Conservation (phyloP, 148 eudicot species). For the Agrostemma githago region DNA sequence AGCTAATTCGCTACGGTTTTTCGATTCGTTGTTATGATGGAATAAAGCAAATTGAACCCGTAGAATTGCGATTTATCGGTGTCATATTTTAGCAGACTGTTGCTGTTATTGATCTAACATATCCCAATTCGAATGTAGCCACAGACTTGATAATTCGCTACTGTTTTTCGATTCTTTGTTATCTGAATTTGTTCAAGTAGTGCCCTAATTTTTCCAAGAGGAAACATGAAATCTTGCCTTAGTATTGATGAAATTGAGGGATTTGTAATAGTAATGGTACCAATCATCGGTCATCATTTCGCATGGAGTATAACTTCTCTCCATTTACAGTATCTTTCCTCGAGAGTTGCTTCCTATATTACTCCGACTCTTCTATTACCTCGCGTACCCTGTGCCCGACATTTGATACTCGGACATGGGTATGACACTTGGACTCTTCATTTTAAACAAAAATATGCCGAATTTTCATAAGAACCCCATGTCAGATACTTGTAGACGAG, state of each 20-base stretch:
- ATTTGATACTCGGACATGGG: no score
- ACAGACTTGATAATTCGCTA: not conserved
- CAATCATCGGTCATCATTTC: not conserved
- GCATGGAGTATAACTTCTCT: not conserved
- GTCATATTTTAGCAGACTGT: no score
- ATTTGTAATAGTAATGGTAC: not conserved
- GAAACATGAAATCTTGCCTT: not conserved
- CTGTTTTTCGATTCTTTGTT: not conserved
- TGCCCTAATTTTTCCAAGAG: not conserved
- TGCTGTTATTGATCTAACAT: not conserved
- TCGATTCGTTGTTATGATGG: no score
- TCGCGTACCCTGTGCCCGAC: no score
- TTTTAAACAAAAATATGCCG: no score
- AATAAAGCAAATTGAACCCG: no score
- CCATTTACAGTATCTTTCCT: not conserved
- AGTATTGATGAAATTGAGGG: not conserved
- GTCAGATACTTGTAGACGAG: no score
- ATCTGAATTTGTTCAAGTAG: not conserved
- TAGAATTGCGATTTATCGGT: no score
- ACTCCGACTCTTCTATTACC: no score
- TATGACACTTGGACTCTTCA: no score
- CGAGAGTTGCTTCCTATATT: not conserved
- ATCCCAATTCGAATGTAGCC: not conserved
- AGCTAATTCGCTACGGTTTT: no score
- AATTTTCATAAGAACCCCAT: no score